Conservation (phyloP, 1,284 basidiomycete genomes). For the Trichosporon coremiiforme region DNA sequence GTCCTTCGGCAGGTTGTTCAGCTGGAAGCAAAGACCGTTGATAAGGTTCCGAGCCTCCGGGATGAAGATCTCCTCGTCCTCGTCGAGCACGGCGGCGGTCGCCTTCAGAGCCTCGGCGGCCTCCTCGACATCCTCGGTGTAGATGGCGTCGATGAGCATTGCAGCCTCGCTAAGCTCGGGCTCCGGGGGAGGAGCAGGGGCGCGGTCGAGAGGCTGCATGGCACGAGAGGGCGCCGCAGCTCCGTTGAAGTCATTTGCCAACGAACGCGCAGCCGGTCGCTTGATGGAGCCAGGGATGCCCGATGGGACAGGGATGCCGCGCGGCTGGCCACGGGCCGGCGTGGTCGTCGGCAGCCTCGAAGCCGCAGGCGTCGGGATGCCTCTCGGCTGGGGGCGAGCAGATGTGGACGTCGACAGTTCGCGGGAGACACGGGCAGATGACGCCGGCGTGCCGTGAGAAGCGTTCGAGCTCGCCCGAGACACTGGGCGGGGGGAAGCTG, state of each 20-base stretch:
- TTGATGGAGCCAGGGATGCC: not conserved
- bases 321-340: not conserved
- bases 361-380: not conserved
- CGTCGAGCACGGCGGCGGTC: conserved; percentile 76
- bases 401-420: conserved; percentile 19
- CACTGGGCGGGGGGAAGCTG: conserved; percentile 4
- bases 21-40: conserved; percentile 65
- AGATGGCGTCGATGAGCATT: conserved; percentile 43
- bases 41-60: conserved; percentile 65
- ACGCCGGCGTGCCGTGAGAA: conserved; percentile 12
- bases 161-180: conserved; percentile 18
- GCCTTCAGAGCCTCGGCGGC: conserved; percentile 94
- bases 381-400: not conserved
- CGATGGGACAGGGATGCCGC: conserved; percentile 23
- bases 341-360: not conserved
- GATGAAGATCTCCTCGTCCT: conserved; percentile 64
- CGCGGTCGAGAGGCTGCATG: conserved; percentile 36
- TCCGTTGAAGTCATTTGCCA: conserved; percentile 13
- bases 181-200: not conserved
- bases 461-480: conserved; percentile 16
- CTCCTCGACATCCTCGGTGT: conserved; percentile 69
- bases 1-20: conserved; percentile 74
- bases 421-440: conserved; percentile 16
- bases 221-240: conserved; percentile 20
- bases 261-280: conserved; percentile 8